phyloP scores from a whole-genome alignment of 768 basidiomycete species.

The Boletus tomentosulus region DNA sequence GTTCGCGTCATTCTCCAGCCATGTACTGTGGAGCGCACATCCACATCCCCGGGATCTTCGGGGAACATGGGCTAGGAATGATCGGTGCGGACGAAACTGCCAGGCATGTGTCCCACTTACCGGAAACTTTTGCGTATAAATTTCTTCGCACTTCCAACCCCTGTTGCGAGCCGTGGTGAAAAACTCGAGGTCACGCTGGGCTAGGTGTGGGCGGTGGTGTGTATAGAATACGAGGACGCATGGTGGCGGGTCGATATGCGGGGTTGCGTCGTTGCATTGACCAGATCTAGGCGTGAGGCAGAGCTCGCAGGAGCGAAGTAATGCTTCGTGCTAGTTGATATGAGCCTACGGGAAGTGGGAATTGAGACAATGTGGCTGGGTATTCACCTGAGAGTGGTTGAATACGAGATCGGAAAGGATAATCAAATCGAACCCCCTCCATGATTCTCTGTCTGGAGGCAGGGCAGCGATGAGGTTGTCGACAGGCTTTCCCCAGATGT shows the following conservation, averaged over 20 bases:
- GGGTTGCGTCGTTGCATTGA: slow-evolving; percentile 5
- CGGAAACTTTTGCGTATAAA: slow-evolving; percentile 59
- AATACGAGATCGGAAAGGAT: slow-evolving; percentile 92
- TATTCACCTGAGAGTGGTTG: slow-evolving; percentile 81
- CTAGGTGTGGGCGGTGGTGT: slow-evolving; percentile 83
- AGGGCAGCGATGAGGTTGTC: slow-evolving; percentile 26
- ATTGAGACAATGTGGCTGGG: not conserved
- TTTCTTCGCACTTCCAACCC: slow-evolving; percentile 73
- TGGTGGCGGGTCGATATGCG: slow-evolving; percentile 22
- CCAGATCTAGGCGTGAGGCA: slow-evolving; percentile 27
- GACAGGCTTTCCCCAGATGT: slow-evolving; percentile 73
- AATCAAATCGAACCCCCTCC: slow-evolving; percentile 63
- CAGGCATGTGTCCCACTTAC: slow-evolving; percentile 35
- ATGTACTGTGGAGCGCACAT: slow-evolving; percentile 76
- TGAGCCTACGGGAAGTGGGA: slow-evolving; percentile 1
- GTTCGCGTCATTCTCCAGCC: slow-evolving; percentile 62
- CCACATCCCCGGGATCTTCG: slow-evolving; percentile 76
- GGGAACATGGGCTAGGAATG: slow-evolving; percentile 78
- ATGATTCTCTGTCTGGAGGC: slow-evolving; percentile 14
- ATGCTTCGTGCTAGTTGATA: slow-evolving; percentile 63
- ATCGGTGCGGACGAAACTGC: not conserved
- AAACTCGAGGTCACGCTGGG: slow-evolving; percentile 78
- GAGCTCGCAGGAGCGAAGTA: slow-evolving; percentile 68
- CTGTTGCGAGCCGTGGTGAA: slow-evolving; percentile 56
- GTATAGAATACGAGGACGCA: slow-evolving; percentile 81